Evolutionary conservation across 352 stramenopile species (phyloP), one percentile per base, ranked within the genome.

Genomic region (Aphanomyces invadans): DNA sequence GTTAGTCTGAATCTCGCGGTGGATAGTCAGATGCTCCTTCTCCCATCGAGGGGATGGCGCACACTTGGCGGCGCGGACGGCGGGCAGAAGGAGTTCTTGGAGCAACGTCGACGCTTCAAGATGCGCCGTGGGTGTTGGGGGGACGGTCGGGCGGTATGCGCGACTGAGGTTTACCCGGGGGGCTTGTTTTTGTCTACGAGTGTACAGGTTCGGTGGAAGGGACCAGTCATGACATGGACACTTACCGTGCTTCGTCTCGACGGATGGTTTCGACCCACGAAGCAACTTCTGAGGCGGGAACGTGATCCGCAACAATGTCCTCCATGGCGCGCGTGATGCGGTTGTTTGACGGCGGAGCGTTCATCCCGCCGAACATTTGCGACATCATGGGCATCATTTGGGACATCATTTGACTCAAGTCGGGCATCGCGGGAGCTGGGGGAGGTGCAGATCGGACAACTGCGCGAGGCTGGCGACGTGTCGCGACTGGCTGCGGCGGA

Each of bases 381-480:
- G 79, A 88, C 81, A 89, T 89, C 83, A 92, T 89, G 23, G 81
- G 83, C 83, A 92, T 92, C 84, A 92, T 92, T 65, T 92, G 81
- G 21, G 76, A 79, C 81, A 92, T 90, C 81, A 92, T 90, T 60
- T 89, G 78, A 62, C 81, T 66, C 31, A 92, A 62, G 54, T 92
- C 79, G 4, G 80, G 81, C 81, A 87, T 83, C 25, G 45, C 61
- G 25, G 42, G 62, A n/a, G n/a, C n/a, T 42, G 7, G 36, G 36
- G 36, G 15, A 31, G 67, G 25, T 17, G 42, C 38, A 38, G 48
- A 19, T 2, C 25, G 45, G 2, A 32, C 32, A 44, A 63, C 25
- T 11, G 67, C 21, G n/a, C 71, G 75, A 21, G 66, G 57, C 0
- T 63, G 33, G 15, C 32, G 19, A 46, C 32, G 54, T 1, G 45